phyloP scores from a whole-genome alignment of 2,329 filamentous ascomycete genomes.

The Colletotrichum orbiculare region DNA sequence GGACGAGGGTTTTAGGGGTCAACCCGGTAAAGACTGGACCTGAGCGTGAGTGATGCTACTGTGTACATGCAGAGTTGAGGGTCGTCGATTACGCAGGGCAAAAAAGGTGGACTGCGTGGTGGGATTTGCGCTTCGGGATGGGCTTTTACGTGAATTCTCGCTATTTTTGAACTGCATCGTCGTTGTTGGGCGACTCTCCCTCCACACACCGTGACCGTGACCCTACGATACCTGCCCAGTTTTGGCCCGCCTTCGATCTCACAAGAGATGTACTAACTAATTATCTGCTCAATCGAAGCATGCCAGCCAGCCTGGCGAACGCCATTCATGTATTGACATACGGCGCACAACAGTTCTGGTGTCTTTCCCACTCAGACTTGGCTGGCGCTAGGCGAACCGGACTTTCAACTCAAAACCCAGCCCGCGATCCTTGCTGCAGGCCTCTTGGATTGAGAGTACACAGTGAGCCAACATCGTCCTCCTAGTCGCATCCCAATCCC shows the following conservation, averaged over 20 bases:
- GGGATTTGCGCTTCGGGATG: slow-evolving; percentile 7
- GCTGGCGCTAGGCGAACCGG: slow-evolving; percentile 24
- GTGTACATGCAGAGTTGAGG: too few species aligned
- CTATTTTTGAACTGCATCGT: too few species aligned
- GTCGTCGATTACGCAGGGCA: too few species aligned
- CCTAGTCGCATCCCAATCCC: not conserved
- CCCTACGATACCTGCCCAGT: too few species aligned
- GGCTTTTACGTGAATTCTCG: not conserved
- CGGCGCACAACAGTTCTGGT: not conserved
- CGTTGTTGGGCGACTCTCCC: too few species aligned
- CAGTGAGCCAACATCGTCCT: slow-evolving; percentile 13
- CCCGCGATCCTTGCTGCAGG: slow-evolving; percentile 20
- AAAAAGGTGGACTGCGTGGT: too few species aligned
- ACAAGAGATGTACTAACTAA: too few species aligned
- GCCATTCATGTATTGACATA: too few species aligned
- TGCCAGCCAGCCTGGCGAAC: too few species aligned
- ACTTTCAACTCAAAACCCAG: slow-evolving; percentile 24
- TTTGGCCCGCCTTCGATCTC: too few species aligned
- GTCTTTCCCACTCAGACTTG: slow-evolving; percentile 1
- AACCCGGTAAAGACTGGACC: slow-evolving; percentile 23
- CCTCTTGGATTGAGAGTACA: not conserved
- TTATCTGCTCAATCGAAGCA: too few species aligned
- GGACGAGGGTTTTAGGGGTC: slow-evolving; percentile 15
- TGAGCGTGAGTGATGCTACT: slow-evolving; percentile 6
- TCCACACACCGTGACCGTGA: too few species aligned